A percentile compares a stretch with the other conserved stretches of the same genome.
These are phyloP conservation scores for Vaccinium corymbosum DNA, from an alignment of 148 eudicot genomes.

Conservation along the genomic window DNA sequence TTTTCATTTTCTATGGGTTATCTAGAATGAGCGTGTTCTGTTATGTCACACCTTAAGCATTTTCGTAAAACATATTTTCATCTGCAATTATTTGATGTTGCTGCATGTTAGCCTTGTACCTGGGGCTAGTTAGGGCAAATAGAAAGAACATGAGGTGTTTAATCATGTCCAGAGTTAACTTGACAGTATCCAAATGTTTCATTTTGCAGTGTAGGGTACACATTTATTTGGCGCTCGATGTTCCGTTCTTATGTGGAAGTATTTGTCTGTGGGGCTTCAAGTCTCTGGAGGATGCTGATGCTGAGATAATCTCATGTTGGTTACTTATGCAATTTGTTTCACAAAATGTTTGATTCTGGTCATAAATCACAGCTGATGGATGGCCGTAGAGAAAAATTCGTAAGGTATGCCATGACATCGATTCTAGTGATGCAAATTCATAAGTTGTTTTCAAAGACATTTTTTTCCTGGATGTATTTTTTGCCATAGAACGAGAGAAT, in stretches of 20 bases:
- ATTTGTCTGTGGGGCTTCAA: background rate
- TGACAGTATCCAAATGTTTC: slow-evolving; percentile 1
- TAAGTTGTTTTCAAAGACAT: background rate
- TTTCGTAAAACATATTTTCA: background rate
- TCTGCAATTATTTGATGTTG: background rate
- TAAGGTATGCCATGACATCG: slow-evolving; percentile 23
- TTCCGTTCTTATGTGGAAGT: background rate
- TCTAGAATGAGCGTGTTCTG: background rate
- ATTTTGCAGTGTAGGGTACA: background rate
- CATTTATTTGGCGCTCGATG: background rate
- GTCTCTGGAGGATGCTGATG: background rate
- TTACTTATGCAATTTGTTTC: background rate
- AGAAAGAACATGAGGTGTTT: background rate
- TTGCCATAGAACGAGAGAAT: background rate
- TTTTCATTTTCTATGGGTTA: background rate
- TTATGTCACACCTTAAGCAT: background rate
- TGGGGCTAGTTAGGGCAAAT: background rate
- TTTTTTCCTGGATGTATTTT: background rate
- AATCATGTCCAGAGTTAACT: background rate
- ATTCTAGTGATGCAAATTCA: background rate
- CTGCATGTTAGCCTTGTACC: background rate
- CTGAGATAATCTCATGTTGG: background rate
- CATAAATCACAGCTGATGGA: slow-evolving; percentile 30
- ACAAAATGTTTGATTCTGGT: slow-evolving; percentile 28
- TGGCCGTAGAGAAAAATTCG: slow-evolving; percentile 42